Conservation (phyloP, 768 basidiomycete species). For the Kwoniella sp. region DNA sequence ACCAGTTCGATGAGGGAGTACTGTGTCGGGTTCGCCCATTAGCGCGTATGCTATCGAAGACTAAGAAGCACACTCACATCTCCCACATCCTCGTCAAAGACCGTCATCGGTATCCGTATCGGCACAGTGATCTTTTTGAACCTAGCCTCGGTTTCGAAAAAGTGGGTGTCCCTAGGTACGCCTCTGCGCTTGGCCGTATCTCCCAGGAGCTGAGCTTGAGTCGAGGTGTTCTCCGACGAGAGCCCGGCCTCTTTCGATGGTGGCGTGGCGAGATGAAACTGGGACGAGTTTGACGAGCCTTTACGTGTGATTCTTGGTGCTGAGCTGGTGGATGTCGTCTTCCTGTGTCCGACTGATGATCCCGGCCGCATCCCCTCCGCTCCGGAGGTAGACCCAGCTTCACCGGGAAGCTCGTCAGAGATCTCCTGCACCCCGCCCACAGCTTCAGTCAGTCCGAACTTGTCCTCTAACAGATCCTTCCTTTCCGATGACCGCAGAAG, state of each 20-base stretch:
- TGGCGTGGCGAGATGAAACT: conserved; percentile 11
- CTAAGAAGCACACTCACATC: conserved; percentile 61
- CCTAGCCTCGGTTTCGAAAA: conserved; percentile 76
- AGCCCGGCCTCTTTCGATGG: conserved; percentile 16
- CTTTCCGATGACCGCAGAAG: conserved; percentile 85
- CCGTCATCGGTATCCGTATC: conserved; percentile 82
- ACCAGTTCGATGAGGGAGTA: conserved; percentile 88
- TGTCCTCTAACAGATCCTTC: conserved; percentile 86
- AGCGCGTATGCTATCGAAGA: conserved; percentile 1
- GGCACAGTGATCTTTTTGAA: conserved; percentile 78
- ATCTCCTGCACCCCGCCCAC: conserved; percentile 8
- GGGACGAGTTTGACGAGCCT: conserved; percentile 16
- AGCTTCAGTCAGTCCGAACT: conserved; percentile 54
- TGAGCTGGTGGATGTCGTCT: conserved; percentile 5
- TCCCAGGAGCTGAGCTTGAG: no score
- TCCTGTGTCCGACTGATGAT: conserved; percentile 1
- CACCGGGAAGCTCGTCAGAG: conserved; percentile 14
- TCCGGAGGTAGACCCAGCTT: conserved; percentile 1
- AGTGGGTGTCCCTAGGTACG: conserved; percentile 78
- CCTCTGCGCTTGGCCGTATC: conserved; percentile 18
- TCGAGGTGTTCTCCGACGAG: conserved; percentile 14
- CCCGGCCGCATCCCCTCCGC: not conserved
- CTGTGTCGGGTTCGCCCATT: conserved; percentile 52
- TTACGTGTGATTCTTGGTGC: conserved; percentile 13
- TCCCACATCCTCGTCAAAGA: conserved; percentile 91